Base-by-base conservation (phyloP, 257 asterid genomes). In the Capsicum rhomboideum region DNA sequence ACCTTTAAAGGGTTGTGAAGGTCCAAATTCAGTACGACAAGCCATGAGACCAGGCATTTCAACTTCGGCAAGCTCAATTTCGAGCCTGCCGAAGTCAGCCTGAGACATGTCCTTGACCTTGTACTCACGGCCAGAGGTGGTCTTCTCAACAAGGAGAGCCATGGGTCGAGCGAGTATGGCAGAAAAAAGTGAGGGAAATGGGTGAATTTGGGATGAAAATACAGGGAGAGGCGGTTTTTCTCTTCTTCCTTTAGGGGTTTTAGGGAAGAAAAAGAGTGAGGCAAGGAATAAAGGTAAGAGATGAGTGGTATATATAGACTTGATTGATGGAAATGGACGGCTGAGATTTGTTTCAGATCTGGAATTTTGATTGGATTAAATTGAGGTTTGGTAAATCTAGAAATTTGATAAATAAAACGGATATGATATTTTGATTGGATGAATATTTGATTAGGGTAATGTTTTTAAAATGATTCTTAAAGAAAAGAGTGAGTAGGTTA, bases 81-180 rank as follows among this genome's bases (percentile, higher is more conserved):
- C 98, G 85, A 94, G 93, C 28, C 97, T 92, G 52, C 98, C 97
- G 87, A 94, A 94, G 83, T 94, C 98, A 14, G 97, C 97, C 89
- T 93, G 98, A 72, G 98, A 88, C 97, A 93, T 90, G 92, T 94
- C 98, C 91, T 90, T 93, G 82, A 94, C 98, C 91, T 94, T 94
- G 92, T 89, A 94, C 86, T 94, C 97, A 49, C 97, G 92, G 66
- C 98, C 98, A 40, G 97, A 84, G 82, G 91, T 81, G 17, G 98
- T 93, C 34, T 93, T 94, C 87, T 94, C 98, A 13, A 93, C 95
- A 0, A 85, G 85, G 78, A 94, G 91, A 78, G 97, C 92, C 98
- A 94, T 94, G 78, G 88, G 13, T 63, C 4, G 3, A 37, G 34
- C 8, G 84, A 63, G 84, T 82, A 69, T 16, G 3, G 0, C 1